These are phyloP conservation scores for Ramaria sp. DNA, from an alignment of 768 basidiomycete genomes.

Conservation along the genomic window DNA sequence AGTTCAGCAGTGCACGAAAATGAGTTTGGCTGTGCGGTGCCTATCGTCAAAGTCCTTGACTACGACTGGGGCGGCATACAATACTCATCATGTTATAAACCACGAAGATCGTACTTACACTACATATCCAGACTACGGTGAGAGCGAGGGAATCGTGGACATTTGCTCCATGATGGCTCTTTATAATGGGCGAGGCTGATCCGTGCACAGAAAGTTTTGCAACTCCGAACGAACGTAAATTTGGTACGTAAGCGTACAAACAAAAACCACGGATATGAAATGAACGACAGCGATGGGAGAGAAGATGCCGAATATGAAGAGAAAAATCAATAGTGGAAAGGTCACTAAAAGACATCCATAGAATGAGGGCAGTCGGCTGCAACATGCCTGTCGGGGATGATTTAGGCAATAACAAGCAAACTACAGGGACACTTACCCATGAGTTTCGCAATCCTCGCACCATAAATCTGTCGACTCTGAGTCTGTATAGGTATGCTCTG, in stretches of 20 bases:
- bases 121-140: neutral
- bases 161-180: neutral
- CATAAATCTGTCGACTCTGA: constrained; percentile 29
- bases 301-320: neutral
- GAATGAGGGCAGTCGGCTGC: constrained; percentile 78
- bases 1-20: constrained; percentile 47
- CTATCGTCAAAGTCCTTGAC: constrained; percentile 49
- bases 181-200: neutral
- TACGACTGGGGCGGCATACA: constrained; percentile 72
- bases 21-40: constrained; percentile 55
- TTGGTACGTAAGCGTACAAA: constrained; percentile 2
- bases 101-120: constrained; percentile 21
- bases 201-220: constrained; percentile 4
- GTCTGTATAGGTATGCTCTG: constrained; percentile 9
- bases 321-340: neutral
- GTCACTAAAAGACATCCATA: constrained; percentile 64
- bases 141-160: too few species aligned
- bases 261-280: neutral
- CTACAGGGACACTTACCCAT: constrained; percentile 26
- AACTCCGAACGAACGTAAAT: neutral
- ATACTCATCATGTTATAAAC: constrained; percentile 38
- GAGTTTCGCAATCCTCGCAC: constrained; percentile 79
- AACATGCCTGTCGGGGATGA: constrained; percentile 29
- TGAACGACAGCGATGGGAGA: neutral
- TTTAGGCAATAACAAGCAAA: neutral